Evolutionary conservation across 1,139 yeast species (phyloP).

Genomic region (Magnusiomyces tetraspermus): DNA sequence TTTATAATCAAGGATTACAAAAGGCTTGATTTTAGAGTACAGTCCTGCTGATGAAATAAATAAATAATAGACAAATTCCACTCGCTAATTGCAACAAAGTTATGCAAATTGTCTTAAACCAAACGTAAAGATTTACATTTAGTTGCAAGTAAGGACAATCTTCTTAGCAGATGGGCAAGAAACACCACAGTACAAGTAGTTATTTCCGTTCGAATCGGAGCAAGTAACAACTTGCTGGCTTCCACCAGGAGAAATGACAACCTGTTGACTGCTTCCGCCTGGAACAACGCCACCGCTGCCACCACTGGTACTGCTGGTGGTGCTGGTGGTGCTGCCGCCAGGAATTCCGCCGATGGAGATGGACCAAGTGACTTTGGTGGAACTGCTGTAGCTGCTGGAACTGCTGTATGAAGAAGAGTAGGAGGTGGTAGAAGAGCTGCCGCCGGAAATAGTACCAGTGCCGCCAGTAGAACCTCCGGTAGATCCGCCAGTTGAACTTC

Average conservation of each 20-base stretch:
- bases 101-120: too few species aligned
- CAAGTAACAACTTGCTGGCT: not conserved
- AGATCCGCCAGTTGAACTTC: not conserved
- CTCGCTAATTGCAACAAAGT: too few species aligned
- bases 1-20: too few species aligned
- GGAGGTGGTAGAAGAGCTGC: not conserved
- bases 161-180: not conserved
- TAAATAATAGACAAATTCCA: too few species aligned
- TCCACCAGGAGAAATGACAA: not conserved
- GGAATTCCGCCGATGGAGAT: not conserved
- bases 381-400: not conserved
- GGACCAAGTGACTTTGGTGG: not conserved
- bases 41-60: not conserved
- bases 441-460: not conserved
- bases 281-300: too few species aligned
- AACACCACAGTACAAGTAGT: not conserved
- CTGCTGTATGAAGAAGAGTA: not conserved
- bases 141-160: not conserved
- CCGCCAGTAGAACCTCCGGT: not conserved
- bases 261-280: not conserved
- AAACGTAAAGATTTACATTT: too few species aligned
- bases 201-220: conserved; percentile 1
- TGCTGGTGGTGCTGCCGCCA: not conserved
- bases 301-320: too few species aligned
- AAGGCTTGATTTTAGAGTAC: too few species aligned